Evolutionary conservation across 352 stramenopile genomes (phyloP).

Genomic region (Phytophthora boehmeriae): DNA sequence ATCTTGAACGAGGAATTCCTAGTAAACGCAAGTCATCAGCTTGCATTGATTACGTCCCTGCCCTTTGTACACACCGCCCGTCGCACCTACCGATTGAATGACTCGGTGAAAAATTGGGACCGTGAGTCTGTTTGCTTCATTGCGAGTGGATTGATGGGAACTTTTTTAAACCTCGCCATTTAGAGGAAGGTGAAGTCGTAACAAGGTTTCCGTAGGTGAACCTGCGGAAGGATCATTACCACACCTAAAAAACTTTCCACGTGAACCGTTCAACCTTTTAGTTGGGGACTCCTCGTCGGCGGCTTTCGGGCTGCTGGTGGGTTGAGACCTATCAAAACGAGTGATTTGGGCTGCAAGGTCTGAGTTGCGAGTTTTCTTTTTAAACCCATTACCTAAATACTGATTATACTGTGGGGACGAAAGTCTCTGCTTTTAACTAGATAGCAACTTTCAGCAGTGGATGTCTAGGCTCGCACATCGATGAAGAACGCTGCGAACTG

Average conservation of each 20-base stretch:
- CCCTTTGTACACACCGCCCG: constrained; percentile 24
- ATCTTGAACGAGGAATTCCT: too few relatives aligned
- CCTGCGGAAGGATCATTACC: constrained; percentile 34
- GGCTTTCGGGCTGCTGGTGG: neutral
- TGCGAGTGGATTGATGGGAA: constrained; percentile 21
- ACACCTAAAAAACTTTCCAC: constrained; percentile 29
- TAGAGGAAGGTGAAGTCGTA: constrained; percentile 26
- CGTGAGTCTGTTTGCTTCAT: constrained; percentile 24
- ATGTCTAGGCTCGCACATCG: constrained; percentile 74
- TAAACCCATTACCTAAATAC: constrained; percentile 39
- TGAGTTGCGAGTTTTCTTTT: constrained; percentile 20
- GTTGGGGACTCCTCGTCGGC: constrained; percentile 10
- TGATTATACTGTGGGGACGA: constrained; percentile 28
- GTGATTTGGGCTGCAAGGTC: constrained; percentile 4
- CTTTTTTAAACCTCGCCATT: constrained; percentile 23
- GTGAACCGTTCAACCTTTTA: constrained; percentile 17
- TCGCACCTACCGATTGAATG: constrained; percentile 28
- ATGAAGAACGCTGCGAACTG: constrained; percentile 93
- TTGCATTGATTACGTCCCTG: too few relatives aligned
- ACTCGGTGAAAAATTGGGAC: constrained; percentile 29
- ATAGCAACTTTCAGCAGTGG: constrained; percentile 48
- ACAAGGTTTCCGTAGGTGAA: constrained; percentile 30
- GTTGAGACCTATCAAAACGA: constrained; percentile 9
- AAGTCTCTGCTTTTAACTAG: constrained; percentile 86
- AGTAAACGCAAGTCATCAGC: too few relatives aligned